Conservation (phyloP, 192 early-diverging fungal species). For the Glomus cerebriforme region DNA sequence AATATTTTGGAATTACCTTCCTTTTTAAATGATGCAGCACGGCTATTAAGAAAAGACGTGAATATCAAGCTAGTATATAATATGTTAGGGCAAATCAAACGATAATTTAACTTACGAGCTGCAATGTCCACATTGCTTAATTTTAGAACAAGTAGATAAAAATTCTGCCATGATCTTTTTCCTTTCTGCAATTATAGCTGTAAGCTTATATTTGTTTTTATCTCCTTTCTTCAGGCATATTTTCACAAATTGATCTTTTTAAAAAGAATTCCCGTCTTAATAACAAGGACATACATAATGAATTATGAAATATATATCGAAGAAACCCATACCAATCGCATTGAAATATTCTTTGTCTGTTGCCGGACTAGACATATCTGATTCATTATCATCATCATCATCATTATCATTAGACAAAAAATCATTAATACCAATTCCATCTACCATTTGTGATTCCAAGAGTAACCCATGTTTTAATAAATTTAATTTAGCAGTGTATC, state of each 20-base stretch:
- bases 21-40: constrained; percentile 71
- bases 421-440: constrained; percentile 53
- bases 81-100: not conserved
- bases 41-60: not conserved
- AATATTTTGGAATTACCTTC: constrained; percentile 88
- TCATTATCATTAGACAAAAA: constrained; percentile 46
- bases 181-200: constrained; percentile 55
- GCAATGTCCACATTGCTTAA: constrained; percentile 69
- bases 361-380: constrained; percentile 37
- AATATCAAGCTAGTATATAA: not conserved
- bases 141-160: constrained; percentile 43
- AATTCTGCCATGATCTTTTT: constrained; percentile 54
- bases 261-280: not conserved
- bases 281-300: not conserved
- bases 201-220: constrained; percentile 28
- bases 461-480: constrained; percentile 87
- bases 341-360: not conserved
- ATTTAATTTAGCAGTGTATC: constrained; percentile 75
- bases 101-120: constrained; percentile 39
- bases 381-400: constrained; percentile 54
- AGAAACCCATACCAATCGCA: not conserved
- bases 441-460: constrained; percentile 81
- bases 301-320: not conserved
- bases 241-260: constrained; percentile 14
- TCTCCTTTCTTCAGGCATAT: not conserved